phyloP scores from a whole-genome alignment of 1,284 basidiomycete species.

The Spongiforma sp. region DNA sequence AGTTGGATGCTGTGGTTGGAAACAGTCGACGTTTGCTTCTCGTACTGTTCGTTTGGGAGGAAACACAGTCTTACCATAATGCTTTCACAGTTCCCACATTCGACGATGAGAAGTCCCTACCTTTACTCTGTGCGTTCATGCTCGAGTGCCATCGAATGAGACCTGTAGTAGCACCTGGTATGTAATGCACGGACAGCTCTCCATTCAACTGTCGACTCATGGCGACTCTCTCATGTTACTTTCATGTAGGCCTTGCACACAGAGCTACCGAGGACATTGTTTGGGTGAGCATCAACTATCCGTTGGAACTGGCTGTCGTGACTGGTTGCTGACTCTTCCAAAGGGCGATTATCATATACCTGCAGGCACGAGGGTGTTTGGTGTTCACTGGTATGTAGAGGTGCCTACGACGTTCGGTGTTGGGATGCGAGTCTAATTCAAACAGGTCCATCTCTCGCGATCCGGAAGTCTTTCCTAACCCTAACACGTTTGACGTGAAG shows the following conservation, averaged over 20 bases:
- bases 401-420: neutral
- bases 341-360: conserved; percentile 13
- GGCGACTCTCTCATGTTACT: neutral
- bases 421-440: neutral
- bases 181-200: neutral
- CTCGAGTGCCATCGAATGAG: conserved; percentile 20
- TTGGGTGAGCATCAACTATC: conserved; percentile 8
- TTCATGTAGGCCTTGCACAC: conserved; percentile 6
- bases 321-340: neutral
- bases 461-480: conserved; percentile 18
- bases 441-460: conserved; percentile 20
- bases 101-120: conserved; percentile 7
- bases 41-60: neutral
- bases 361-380: conserved; percentile 10
- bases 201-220: neutral
- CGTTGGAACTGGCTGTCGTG: too few relatives aligned
- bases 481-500: conserved; percentile 9
- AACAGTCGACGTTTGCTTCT: neutral
- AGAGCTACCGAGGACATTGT: conserved; percentile 16
- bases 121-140: conserved; percentile 15
- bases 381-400: conserved; percentile 13
- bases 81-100: conserved; percentile 11
- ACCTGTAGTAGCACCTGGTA: conserved; percentile 5
- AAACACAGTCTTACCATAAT: neutral
- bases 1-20: conserved; percentile 14